These are phyloP conservation scores for Mortierella sp. DNA, from an alignment of 371 early-diverging fungal genomes.

Conservation along the genomic window DNA sequence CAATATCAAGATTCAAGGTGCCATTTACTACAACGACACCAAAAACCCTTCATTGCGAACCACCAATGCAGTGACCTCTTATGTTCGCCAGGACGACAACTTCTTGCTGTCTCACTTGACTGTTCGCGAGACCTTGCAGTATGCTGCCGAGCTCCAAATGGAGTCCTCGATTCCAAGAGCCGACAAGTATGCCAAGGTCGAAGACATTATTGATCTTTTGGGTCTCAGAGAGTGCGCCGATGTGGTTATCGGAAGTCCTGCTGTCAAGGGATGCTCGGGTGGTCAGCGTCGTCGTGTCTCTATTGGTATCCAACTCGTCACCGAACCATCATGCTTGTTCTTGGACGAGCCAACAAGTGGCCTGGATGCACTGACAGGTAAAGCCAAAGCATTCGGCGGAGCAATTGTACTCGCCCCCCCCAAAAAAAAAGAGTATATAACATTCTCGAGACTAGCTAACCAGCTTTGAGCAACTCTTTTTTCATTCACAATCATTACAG, in stretches of 20 bases:
- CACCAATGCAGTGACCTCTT: slow-evolving; percentile 49
- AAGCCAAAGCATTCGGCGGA: neutral
- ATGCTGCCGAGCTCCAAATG: slow-evolving; percentile 58
- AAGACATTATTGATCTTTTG: slow-evolving; percentile 52
- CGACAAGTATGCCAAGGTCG: slow-evolving; percentile 30
- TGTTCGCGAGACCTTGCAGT: slow-evolving; percentile 62
- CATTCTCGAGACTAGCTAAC: neutral
- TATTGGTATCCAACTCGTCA: slow-evolving; percentile 78
- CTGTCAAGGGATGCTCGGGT: slow-evolving; percentile 53
- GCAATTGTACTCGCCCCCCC: too few relatives aligned
- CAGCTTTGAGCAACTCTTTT: neutral
- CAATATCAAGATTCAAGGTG: slow-evolving; percentile 29
- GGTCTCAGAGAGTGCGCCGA: slow-evolving; percentile 52
- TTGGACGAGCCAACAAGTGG: slow-evolving; percentile 67
- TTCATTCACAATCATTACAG: slow-evolving; percentile 10
- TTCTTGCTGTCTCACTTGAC: slow-evolving; percentile 61
- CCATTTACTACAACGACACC: slow-evolving; percentile 49
- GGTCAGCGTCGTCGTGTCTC: slow-evolving; percentile 77
- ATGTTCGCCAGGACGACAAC: slow-evolving; percentile 70
- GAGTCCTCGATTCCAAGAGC: slow-evolving; percentile 33
- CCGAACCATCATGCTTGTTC: slow-evolving; percentile 67
- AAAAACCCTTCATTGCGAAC: slow-evolving; percentile 40
- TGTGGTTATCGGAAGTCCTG: slow-evolving; percentile 40
- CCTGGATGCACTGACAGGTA: slow-evolving; percentile 65
- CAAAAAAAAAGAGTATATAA: neutral